Base-by-base conservation (phyloP, 2,329 filamentous ascomycete genomes). In the Teratosphaeria viscida region DNA sequence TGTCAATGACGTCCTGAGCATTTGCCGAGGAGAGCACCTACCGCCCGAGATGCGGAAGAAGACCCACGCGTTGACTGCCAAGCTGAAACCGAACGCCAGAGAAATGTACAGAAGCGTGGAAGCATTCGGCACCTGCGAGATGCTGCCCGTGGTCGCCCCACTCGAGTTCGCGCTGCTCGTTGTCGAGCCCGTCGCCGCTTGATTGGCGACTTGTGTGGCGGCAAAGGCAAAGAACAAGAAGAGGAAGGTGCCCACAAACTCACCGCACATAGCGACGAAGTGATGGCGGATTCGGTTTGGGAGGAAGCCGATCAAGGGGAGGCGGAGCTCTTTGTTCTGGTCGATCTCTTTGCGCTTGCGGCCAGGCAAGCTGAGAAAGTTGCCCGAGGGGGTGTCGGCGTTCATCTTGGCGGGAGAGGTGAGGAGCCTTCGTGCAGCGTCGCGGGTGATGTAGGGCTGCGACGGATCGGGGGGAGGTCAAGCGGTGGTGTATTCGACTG, bases 1-100 rank as follows among this genome's bases (percentile, higher is more conserved):
- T 55, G 57, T 59, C 35, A 59, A 34, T 32, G 16, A 16, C 37
- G 6, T 29, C 14, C n/a, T 52, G 19, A 23, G 52, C 43, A 39
- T 19, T 12, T 23, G 34, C 16, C 3, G 7, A 19, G 29, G 5
- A 39, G 32, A 29, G 34, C 39, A 57, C 66, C 60, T 34, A 55
- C 74, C 74, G 55, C 75, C 75, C 52, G 67, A 73, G 66, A 77
- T 76, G 1, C 75, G 68, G 66, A 76, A 76, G 66, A 77, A 77
- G 19, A 77, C 73, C 75, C 75, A 77, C 10, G 72, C 75, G 64
- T 76, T 76, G 58, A 77, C 75, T 7, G 74, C 73, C 55, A 77
- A 66, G 37, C 72, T 75, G 67, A 77, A 77, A 49, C 75, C 75
- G 63, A 77, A 77, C 3, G 71, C 70, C 56, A 77, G 62, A 27